Evolutionary conservation across 1,139 yeast species (phyloP).

Genomic region (Yamadazyma songkhlaensis): DNA sequence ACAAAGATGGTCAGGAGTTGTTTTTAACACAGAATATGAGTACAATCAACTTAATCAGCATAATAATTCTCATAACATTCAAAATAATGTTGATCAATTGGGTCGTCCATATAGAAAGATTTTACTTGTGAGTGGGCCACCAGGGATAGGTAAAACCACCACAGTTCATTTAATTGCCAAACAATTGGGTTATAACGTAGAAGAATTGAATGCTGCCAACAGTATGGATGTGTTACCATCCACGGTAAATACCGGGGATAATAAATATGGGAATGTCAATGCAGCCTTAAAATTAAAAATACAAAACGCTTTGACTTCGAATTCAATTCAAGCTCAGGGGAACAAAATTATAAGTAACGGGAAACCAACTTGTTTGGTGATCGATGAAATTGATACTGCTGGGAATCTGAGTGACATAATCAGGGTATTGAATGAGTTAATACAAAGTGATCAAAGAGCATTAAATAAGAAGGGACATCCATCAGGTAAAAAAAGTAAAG

Average conservation of each 20-base stretch:
- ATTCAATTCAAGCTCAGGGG: constrained; percentile 44
- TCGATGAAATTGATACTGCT: constrained; percentile 93
- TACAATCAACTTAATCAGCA: constrained; percentile 7
- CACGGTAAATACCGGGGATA: constrained; percentile 10
- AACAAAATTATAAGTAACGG: constrained; percentile 24
- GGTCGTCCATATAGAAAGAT: constrained; percentile 73
- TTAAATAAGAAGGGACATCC: constrained; percentile 17
- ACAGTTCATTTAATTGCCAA: constrained; percentile 82
- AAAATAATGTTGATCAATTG: constrained; percentile 50
- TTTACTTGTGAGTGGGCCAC: constrained; percentile 82
- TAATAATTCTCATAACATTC: constrained; percentile 23
- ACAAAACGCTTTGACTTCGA: constrained; percentile 66
- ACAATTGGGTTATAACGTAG: constrained; percentile 76
- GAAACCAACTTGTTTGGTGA: constrained; percentile 75
- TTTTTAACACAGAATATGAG: constrained; percentile 44
- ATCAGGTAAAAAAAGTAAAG: constrained; percentile 20
- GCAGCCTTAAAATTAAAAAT: constrained; percentile 48
- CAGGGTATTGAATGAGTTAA: constrained; percentile 59
- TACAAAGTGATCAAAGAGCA: constrained; percentile 58
- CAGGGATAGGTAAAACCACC: constrained; percentile 95
- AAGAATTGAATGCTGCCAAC: constrained; percentile 91
- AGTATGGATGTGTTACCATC: constrained; percentile 37
- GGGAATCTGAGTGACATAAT: constrained; percentile 72
- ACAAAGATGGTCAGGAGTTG: constrained; percentile 73
- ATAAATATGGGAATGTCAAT: constrained; percentile 19